phyloP scores from a whole-genome alignment of 129 eudicot genomes.

The Deinandra increscens region DNA sequence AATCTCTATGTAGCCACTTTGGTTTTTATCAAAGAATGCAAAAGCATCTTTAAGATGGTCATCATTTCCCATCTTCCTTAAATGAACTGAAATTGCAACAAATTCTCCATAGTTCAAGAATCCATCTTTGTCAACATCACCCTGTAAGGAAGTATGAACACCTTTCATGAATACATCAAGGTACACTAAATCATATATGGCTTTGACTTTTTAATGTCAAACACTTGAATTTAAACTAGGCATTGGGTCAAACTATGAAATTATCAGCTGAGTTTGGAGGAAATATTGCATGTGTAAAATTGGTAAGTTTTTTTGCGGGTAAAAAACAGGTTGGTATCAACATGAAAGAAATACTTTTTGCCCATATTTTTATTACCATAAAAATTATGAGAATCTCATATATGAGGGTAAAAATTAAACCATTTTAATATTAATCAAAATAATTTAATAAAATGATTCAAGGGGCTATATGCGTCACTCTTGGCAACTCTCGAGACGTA shows the following conservation, averaged over 20 bases:
- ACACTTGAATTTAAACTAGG: not conserved
- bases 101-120: conserved; percentile 72
- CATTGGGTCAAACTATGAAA: not conserved
- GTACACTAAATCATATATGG: not conserved
- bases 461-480: too few species aligned
- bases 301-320: not conserved
- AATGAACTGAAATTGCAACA: conserved; percentile 84
- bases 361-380: not conserved
- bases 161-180: conserved; percentile 10
- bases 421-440: not conserved
- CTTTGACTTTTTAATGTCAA: not conserved
- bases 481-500: too few species aligned
- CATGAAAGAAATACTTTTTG: too few species aligned
- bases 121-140: conserved; percentile 92
- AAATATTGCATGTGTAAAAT: not conserved
- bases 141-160: conserved; percentile 47
- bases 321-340: not conserved
- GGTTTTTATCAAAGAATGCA: conserved; percentile 71
- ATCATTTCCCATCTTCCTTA: conserved; percentile 84
- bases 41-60: conserved; percentile 88
- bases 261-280: not conserved
- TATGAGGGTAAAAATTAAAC: not conserved
- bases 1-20: conserved; percentile 79
- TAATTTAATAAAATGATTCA: too few species aligned
- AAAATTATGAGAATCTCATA: not conserved